phyloP scores from a whole-genome alignment of 2,329 filamentous ascomycete species.

The Alternaria tenuissima region DNA sequence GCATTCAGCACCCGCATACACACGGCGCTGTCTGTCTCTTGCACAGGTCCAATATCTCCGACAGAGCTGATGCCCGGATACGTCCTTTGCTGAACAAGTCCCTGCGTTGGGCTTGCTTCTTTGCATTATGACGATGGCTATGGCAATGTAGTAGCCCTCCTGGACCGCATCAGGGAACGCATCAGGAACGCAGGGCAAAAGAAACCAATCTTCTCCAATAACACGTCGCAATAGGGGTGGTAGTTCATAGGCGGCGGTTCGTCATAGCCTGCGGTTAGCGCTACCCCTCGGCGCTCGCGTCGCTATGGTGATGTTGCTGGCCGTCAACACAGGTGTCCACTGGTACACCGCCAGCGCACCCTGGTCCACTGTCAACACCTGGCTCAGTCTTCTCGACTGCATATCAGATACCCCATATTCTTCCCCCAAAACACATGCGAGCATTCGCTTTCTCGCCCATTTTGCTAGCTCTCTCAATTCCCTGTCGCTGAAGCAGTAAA shows the following conservation, averaged over 20 bases:
- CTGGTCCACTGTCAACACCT: slow-evolving; percentile 35
- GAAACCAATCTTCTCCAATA: not conserved
- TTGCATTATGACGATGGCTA: not conserved
- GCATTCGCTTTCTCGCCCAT: slow-evolving; percentile 24
- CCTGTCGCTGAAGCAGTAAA: slow-evolving; percentile 36
- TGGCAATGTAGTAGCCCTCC: not conserved
- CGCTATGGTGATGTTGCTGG: slow-evolving; percentile 29
- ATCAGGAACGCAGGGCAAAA: not conserved
- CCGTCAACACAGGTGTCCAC: slow-evolving; percentile 31
- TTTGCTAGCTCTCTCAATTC: slow-evolving; percentile 16
- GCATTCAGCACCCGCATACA: not conserved
- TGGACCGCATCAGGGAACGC: not conserved
- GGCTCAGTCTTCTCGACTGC: slow-evolving; percentile 31
- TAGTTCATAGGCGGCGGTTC: not conserved
- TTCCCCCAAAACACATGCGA: slow-evolving; percentile 24
- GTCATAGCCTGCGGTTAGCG: slow-evolving; percentile 22
- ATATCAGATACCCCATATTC: slow-evolving; percentile 27
- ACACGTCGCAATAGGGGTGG: slow-evolving; percentile 3
- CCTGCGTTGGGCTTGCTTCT: slow-evolving; percentile 5
- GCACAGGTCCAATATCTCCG: not conserved
- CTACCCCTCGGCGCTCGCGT: slow-evolving; percentile 29
- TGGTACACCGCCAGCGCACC: slow-evolving; percentile 25
- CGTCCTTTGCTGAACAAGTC: not conserved
- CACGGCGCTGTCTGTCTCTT: not conserved
- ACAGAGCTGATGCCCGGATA: not conserved